phyloP scores from a whole-genome alignment of 352 stramenopile genomes.

The Pythium aquatile region DNA sequence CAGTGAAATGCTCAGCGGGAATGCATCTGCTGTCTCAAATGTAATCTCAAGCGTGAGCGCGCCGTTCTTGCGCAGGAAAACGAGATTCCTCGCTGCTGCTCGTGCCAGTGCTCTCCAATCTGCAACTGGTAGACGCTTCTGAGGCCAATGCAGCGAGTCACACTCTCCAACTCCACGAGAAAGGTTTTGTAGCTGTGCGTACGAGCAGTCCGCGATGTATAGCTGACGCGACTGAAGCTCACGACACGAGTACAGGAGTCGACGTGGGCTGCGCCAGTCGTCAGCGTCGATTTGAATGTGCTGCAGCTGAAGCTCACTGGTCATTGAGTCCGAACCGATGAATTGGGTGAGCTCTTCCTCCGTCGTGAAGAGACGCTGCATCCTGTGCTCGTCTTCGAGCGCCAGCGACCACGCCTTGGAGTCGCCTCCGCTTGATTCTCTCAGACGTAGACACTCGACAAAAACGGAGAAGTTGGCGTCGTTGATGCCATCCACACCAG shows the following conservation, averaged over 20 bases:
- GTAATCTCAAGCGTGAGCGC: conserved; percentile 5
- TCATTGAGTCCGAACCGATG: conserved; percentile 1
- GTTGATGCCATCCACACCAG: background rate
- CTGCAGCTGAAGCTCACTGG: conserved; percentile 27
- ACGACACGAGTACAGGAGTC: conserved; percentile 53
- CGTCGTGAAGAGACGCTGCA: conserved; percentile 17
- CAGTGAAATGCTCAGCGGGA: background rate
- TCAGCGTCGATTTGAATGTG: conserved; percentile 49
- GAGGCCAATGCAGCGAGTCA: conserved; percentile 6
- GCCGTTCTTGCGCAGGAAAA: conserved; percentile 19
- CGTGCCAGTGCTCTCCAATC: conserved; percentile 18
- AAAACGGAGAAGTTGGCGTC: background rate
- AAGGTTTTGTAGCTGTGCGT: conserved; percentile 29
- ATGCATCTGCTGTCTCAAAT: background rate
- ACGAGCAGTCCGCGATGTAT: conserved; percentile 51
- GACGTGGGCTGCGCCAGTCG: conserved; percentile 32
- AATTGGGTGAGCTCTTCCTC: background rate
- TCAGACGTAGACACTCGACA: conserved; percentile 8
- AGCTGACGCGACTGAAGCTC: conserved; percentile 44
- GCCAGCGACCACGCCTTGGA: background rate
- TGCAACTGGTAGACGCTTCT: background rate
- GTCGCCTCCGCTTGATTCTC: background rate
- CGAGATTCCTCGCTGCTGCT: conserved; percentile 1
- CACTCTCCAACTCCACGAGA: background rate
- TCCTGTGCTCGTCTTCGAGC: conserved; percentile 1